Base-by-base conservation (phyloP, 1,284 basidiomycete genomes). In the Boletellus sp. region DNA sequence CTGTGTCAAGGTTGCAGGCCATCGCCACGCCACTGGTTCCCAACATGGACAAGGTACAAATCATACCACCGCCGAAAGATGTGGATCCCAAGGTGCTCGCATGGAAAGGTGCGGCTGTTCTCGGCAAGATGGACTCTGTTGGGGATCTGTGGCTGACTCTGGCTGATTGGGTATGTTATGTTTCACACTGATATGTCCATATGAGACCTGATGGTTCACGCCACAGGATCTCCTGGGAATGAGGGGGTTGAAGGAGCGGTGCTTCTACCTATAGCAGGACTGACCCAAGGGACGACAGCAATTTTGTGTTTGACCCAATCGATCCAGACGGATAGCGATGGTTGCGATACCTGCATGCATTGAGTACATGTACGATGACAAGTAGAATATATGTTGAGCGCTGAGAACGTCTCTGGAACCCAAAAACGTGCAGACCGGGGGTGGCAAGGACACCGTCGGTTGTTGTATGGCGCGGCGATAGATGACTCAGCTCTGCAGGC, bases 31-130 rank as follows among this genome's bases (percentile, higher is more conserved):
- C 90, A 0, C 67, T 90, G 21, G 84, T 90, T 26, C 73, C 78
- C 13, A 84, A 81, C 60, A 86, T 91, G 78, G 84, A 88, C 64
- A 86, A 89, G 61, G 84, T 93, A 9, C 81, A 84, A 52, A 90
- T 95, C 50, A 89, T 98, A 36, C 91, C 94, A 14, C 87, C 92
- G 2, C 94, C 94, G 2, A 89, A 94, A 60, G 92, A 94, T 49
- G 84, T 97, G 48, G 94, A 98, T 67, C 91, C 92, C 5, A 79
- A 83, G 29, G 84, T 92, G 40, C 76, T 98, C 33, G 84, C 84
- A 19, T 99, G 95, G 95, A 97, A 97, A 68, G 95, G 95, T 5
- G 92, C 89, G 16, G 83, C 88, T n/a, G 91, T 96, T 17, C 80
- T 98, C 48, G 91, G 87, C 23, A 90, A 92, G 67, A 87, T 99